These are phyloP conservation scores for Sordariomycetes sp. DNA, from an alignment of 2,329 filamentous ascomycete species.

Conservation along the genomic window DNA sequence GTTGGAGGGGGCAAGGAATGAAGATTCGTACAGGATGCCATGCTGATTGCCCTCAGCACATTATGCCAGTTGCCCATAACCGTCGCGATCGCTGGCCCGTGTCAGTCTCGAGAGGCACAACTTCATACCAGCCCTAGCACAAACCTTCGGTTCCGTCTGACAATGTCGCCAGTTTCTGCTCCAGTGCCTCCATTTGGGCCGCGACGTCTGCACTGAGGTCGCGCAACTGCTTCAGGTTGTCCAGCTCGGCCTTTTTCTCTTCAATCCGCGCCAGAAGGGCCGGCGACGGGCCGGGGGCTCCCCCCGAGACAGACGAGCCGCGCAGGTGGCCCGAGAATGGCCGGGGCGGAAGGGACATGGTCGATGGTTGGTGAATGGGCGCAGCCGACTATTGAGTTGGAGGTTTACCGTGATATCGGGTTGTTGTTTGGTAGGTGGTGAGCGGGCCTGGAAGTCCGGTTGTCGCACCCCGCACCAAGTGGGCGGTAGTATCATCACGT, in stretches of 20 bases:
- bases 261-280: slow-evolving; percentile 65
- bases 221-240: slow-evolving; percentile 66
- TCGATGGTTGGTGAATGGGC: slow-evolving; percentile 8
- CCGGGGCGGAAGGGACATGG: slow-evolving; percentile 46
- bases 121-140: slow-evolving; percentile 11
- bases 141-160: slow-evolving; percentile 73
- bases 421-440: not conserved
- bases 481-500: not conserved
- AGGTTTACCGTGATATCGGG: not conserved
- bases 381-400: not conserved
- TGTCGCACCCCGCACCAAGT: not conserved
- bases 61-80: slow-evolving; percentile 84
- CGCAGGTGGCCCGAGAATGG: slow-evolving; percentile 58
- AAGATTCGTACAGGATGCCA: slow-evolving; percentile 62
- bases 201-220: slow-evolving; percentile 71
- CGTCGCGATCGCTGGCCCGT: slow-evolving; percentile 58
- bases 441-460: not conserved
- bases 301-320: slow-evolving; percentile 36
- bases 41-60: slow-evolving; percentile 72
- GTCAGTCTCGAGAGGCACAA: not conserved
- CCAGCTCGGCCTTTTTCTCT: slow-evolving; percentile 77
- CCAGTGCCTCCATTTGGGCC: slow-evolving; percentile 71
- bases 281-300: slow-evolving; percentile 51
- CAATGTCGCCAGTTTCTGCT: slow-evolving; percentile 66
- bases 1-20: not conserved